Base-by-base conservation (phyloP, 331 rosid genomes). In the Saraca asoca region DNA sequence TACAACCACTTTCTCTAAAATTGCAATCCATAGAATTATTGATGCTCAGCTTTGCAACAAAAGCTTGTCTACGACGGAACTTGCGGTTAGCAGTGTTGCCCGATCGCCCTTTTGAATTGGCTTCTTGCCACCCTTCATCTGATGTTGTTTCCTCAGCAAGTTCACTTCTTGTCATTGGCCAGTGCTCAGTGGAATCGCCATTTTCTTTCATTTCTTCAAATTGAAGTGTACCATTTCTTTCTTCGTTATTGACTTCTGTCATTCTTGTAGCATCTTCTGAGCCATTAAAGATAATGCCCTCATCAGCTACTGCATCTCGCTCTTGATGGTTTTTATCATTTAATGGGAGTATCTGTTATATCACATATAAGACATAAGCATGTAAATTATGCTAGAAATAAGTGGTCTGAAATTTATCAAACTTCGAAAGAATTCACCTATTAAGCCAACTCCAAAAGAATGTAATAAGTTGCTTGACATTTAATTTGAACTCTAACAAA, bases 91-190 rank as follows among this genome's bases (percentile, higher is more conserved):
- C 45, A 31, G 77, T 66, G 64, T 80, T 88, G 54, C 80, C 85
- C 6, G 88, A 86, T 34, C 95, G 67, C 46, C 91, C 95, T 73
- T 88, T 93, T 43, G 97, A 63, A 78, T 39, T 77, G 68, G 98
- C 97, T 82, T 90, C 98, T 83, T 93, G 97, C 98, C 98, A 93
- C 52, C 96, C 96, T 70, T 86, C 96, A 75, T 90, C 95, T 9
- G 90, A 85, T 50, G 79, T 75, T 29, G 83, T 80, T 79, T 83
- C 91, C 55, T 80, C 86, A 62, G 77, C 80, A 38, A 52, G 73
- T 73, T 78, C 85, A 54, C 65, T 78, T 46, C 71, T 68, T 68
- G 59, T 64, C 17, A 42, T 64, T 50, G 52, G 68, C 71, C 60
- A 66, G 56, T 68, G 31, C 29, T 68, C 49, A 19, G 75, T 64